Conservation (phyloP, 2,329 filamentous ascomycete species). For the Coniochaeta sp. region DNA sequence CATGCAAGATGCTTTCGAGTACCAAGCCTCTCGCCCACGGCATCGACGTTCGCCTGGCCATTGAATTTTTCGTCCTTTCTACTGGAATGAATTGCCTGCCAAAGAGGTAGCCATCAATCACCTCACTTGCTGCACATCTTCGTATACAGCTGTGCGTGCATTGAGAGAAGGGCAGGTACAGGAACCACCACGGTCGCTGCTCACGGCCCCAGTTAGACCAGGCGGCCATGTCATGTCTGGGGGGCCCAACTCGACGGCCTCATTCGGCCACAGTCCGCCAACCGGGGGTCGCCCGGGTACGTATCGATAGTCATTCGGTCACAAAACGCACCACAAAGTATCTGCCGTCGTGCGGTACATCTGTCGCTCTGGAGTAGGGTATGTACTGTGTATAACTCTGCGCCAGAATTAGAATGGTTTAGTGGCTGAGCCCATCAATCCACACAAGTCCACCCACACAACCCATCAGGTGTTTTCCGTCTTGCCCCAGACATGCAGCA, state of each 20-base stretch:
- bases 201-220: not conserved
- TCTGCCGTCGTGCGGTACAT: slow-evolving; percentile 12
- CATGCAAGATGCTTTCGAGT: no score
- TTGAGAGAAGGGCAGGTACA: no score
- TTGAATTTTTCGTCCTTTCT: not conserved
- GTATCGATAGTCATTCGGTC: not conserved
- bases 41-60: no score
- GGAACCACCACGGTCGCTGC: not conserved
- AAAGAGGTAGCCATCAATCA: not conserved
- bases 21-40: no score
- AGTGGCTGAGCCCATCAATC: slow-evolving; percentile 26
- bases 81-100: not conserved
- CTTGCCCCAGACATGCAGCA: slow-evolving; percentile 34
- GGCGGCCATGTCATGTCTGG: not conserved
- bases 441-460: slow-evolving; percentile 13
- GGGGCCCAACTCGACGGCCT: not conserved
- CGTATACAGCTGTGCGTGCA: not conserved
- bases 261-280: not conserved
- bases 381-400: no score
- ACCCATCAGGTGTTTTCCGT: slow-evolving; percentile 33
- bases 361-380: slow-evolving; percentile 8
- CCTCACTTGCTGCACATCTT: not conserved
- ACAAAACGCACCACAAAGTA: slow-evolving; percentile 6
- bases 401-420: slow-evolving; percentile 30
- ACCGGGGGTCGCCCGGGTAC: not conserved